phyloP scores from a whole-genome alignment of 495 filamentous ascomycete species.

The Xylaria palmicola region DNA sequence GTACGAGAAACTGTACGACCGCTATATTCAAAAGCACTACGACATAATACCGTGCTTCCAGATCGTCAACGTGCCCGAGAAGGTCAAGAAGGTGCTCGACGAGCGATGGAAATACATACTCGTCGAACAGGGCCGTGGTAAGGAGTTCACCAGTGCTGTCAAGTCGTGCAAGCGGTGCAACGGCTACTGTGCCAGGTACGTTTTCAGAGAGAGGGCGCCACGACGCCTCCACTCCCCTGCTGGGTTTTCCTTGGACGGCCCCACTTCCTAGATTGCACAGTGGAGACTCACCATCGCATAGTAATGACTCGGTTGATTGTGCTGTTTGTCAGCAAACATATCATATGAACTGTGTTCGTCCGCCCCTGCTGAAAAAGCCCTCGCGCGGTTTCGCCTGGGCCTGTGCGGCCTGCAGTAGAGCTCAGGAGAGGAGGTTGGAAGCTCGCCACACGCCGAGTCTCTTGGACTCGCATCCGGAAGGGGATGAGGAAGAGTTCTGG shows the following conservation, averaged over 20 bases:
- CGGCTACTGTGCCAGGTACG: conserved; percentile 85
- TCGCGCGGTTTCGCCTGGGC: conserved; percentile 98
- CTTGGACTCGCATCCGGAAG: conserved; percentile 56
- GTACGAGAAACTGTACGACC: conserved; percentile 96
- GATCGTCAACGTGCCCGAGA: conserved; percentile 93
- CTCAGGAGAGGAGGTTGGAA: conserved; percentile 89
- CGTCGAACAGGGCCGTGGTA: conserved; percentile 84
- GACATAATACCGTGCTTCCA: conserved; percentile 89
- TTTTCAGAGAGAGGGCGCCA: conserved; percentile 28
- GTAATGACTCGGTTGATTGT: conserved; percentile 94
- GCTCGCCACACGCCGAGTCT: conserved; percentile 77
- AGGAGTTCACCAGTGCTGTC: conserved; percentile 93
- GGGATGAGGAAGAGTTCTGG: conserved; percentile 77
- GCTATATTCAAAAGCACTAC: conserved; percentile 96
- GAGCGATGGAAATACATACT: conserved; percentile 94
- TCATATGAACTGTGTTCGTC: conserved; percentile 97
- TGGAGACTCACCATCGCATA: conserved; percentile 31
- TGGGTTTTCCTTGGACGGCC: neutral
- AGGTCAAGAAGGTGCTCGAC: conserved; percentile 91
- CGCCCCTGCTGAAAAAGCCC: conserved; percentile 91
- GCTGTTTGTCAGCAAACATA: conserved; percentile 93
- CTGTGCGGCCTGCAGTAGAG: conserved; percentile 91
- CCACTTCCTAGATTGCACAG: conserved; percentile 11
- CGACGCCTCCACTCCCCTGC: conserved; percentile 5
- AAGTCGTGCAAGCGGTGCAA: conserved; percentile 93